Percentiles rank a stretch among this genome's conserved stretches.
Conservation (phyloP, 441 rosid species). For the Gossypium trilobum region DNA sequence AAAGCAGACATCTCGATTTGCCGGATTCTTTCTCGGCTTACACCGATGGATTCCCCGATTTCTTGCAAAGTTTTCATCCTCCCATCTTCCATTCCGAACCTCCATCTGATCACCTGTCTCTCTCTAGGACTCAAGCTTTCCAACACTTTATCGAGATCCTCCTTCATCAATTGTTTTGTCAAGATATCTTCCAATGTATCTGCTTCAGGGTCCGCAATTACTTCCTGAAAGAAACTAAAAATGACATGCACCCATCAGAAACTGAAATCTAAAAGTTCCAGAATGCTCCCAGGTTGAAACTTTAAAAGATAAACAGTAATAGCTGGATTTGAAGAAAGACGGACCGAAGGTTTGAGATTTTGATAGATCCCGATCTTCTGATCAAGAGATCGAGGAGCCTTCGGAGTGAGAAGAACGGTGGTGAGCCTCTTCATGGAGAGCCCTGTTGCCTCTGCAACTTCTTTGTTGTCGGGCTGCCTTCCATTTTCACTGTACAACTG, state of each 20-base stretch:
- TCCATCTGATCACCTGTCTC: conserved; percentile 72
- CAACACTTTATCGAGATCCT: conserved; percentile 67
- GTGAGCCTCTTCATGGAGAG: conserved; percentile 72
- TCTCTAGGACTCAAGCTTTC: conserved; percentile 59
- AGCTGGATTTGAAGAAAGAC: conserved; percentile 16
- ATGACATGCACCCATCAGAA: background rate
- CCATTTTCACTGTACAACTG: conserved; percentile 59
- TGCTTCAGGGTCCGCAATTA: conserved; percentile 64
- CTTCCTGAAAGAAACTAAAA: conserved; percentile 43
- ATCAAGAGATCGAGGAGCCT: conserved; percentile 78
- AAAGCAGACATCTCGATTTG: conserved; percentile 74
- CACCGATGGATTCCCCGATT: conserved; percentile 72
- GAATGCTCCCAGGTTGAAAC: background rate
- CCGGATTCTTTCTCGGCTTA: conserved; percentile 79
- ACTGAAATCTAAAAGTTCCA: background rate
- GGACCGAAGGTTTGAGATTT: conserved; percentile 71
- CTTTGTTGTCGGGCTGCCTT: conserved; percentile 63
- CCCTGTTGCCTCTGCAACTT: conserved; percentile 79
- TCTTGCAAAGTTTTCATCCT: conserved; percentile 85
- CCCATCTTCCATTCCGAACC: conserved; percentile 83
- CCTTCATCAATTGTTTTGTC: conserved; percentile 64
- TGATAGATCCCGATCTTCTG: conserved; percentile 62
- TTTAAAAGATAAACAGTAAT: background rate
- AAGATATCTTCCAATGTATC: conserved; percentile 58
- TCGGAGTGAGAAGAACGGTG: conserved; percentile 63